phyloP scores from a whole-genome alignment of 179 eudicot species.

The Spergularia azorica region DNA sequence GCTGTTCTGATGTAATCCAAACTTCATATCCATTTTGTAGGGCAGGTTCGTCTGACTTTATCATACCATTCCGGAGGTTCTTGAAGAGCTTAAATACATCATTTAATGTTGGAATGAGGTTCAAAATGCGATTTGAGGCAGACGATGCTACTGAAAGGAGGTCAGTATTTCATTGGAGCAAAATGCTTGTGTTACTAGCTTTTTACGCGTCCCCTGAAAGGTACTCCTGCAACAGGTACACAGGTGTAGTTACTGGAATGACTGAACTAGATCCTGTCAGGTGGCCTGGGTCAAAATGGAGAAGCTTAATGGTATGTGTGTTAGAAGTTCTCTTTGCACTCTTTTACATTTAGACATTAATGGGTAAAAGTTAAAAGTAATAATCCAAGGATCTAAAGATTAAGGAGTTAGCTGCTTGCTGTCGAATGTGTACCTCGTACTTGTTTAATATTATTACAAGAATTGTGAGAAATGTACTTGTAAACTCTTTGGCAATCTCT shows the following conservation, averaged over 20 bases:
- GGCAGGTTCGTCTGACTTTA: slow-evolving; percentile 71
- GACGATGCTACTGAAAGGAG: slow-evolving; percentile 94
- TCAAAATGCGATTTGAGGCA: slow-evolving; percentile 76
- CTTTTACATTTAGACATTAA: not conserved
- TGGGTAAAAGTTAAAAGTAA: not conserved
- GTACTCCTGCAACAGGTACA: slow-evolving; percentile 47
- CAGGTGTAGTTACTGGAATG: slow-evolving; percentile 77
- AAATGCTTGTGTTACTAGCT: not conserved
- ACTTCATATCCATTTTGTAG: slow-evolving; percentile 41
- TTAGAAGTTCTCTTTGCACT: not conserved
- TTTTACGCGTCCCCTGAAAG: not conserved
- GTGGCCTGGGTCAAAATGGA: slow-evolving; percentile 96
- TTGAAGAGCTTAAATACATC: slow-evolving; percentile 57
- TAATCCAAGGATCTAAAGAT: not conserved
- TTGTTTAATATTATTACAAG: no score
- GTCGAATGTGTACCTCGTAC: no score
- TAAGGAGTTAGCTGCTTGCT: no score
- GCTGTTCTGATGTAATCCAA: slow-evolving; percentile 8
- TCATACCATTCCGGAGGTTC: slow-evolving; percentile 68
- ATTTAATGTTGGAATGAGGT: slow-evolving; percentile 69
- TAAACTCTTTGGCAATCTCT: not conserved
- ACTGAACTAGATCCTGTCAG: slow-evolving; percentile 75
- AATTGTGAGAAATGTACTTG: not conserved
- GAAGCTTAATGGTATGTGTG: slow-evolving; percentile 71
- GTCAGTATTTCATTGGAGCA: slow-evolving; percentile 28